Evolutionary conservation across 1,139 yeast genomes (phyloP).

Genomic region (Meyerozyma athensensis): DNA sequence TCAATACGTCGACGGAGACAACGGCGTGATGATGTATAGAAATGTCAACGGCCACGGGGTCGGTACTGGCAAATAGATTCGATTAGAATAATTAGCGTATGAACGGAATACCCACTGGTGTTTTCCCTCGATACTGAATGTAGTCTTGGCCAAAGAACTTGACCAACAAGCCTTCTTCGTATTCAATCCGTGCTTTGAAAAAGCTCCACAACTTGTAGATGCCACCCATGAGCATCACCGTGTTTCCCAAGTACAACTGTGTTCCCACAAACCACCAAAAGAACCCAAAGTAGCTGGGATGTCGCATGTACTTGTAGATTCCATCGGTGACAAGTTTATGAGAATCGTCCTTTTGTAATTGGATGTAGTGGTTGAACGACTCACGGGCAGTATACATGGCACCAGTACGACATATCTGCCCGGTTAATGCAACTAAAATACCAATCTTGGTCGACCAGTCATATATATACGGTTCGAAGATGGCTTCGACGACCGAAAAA

Average conservation of each 20-base stretch:
- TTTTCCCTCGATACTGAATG: conserved; percentile 41
- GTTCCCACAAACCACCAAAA: conserved; percentile 93
- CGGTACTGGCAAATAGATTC: conserved; percentile 1
- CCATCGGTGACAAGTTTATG: conserved; percentile 74
- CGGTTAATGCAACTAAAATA: conserved; percentile 40
- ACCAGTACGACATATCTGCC: conserved; percentile 63
- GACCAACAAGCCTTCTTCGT: conserved; percentile 64
- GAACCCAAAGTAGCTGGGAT: conserved; percentile 90
- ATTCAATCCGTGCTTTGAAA: conserved; percentile 59
- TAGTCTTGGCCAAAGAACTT: conserved; percentile 71
- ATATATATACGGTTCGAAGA: conserved; percentile 6
- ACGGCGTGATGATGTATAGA: conserved; percentile 76
- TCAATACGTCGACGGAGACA: conserved; percentile 79
- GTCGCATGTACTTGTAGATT: conserved; percentile 62
- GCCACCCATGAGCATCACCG: conserved; percentile 37
- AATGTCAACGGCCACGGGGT: conserved; percentile 51
- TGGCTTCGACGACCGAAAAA: conserved; percentile 23
- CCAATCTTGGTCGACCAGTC: conserved; percentile 33
- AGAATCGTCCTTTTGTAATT: conserved; percentile 36
- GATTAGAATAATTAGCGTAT: conserved; percentile 20
- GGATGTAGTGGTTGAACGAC: conserved; percentile 84
- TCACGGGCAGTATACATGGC: conserved; percentile 88
- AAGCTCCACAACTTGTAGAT: conserved; percentile 58
- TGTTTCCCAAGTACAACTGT: conserved; percentile 63
- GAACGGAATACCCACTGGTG: conserved; percentile 64